Conservation (phyloP, 2,329 filamentous ascomycete species). For the Fusarium tjaetaba region DNA sequence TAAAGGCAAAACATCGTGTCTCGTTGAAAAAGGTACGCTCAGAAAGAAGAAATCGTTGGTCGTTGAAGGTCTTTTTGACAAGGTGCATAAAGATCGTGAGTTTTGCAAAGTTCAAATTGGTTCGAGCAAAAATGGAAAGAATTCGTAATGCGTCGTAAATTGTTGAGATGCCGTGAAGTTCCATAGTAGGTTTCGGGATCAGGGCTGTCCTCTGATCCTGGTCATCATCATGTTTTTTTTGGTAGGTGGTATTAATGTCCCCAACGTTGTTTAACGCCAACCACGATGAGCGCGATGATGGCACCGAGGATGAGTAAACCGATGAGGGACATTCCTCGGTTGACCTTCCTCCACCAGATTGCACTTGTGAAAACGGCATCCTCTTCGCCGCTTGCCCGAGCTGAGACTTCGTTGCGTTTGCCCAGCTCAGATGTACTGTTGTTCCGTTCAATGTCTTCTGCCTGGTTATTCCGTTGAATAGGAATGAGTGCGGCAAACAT, state of each 20-base stretch:
- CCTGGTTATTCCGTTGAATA: conserved; percentile 67
- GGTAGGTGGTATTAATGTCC: conserved; percentile 35
- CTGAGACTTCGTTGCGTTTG: conserved; percentile 49
- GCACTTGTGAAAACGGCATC: conserved; percentile 62
- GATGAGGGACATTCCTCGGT: conserved; percentile 66
- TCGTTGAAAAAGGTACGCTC: conserved; percentile 30
- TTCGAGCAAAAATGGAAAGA: conserved; percentile 32
- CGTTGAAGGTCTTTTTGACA: conserved; percentile 32
- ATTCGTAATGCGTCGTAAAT: conserved; percentile 43
- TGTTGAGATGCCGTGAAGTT: conserved; percentile 40
- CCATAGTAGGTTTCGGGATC: conserved; percentile 17
- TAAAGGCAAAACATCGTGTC: conserved; percentile 35
- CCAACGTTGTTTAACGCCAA: conserved; percentile 64
- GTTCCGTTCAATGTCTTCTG: conserved; percentile 61
- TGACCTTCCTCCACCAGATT: conserved; percentile 69
- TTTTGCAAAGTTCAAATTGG: conserved; percentile 25
- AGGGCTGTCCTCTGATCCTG: not conserved
- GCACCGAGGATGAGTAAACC: conserved; percentile 65
- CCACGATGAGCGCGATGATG: conserved; percentile 60
- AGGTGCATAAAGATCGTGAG: conserved; percentile 37
- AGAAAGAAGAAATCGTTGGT: conserved; percentile 39
- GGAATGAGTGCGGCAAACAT: conserved; percentile 81
- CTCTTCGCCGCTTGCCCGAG: conserved; percentile 50
- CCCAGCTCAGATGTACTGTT: conserved; percentile 54
- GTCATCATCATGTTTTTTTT: conserved; percentile 37